phyloP scores from a whole-genome alignment of 129 eudicot genomes.

The Lonicera japonica region DNA sequence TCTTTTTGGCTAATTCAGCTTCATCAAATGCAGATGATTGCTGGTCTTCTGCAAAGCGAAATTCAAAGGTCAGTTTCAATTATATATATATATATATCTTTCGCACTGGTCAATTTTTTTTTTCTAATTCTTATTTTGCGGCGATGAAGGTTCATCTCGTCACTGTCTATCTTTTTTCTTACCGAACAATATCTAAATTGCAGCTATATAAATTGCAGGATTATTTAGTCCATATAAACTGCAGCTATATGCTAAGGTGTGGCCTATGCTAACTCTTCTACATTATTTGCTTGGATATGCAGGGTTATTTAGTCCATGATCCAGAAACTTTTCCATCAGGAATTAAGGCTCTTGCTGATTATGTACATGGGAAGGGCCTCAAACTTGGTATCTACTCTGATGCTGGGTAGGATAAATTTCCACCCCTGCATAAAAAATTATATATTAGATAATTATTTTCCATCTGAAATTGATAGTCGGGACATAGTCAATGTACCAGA shows the following conservation, averaged over 20 bases:
- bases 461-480: too few species aligned
- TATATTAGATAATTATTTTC: too few species aligned
- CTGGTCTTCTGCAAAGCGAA: constrained; percentile 49
- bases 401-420: constrained; percentile 68
- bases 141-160: background rate
- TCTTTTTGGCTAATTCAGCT: background rate
- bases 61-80: constrained; percentile 36
- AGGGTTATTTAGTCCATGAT: constrained; percentile 74
- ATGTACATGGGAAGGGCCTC: constrained; percentile 83
- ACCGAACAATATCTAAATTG: too few species aligned
- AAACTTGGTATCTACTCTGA: constrained; percentile 96
- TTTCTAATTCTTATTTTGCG: background rate
- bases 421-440: too few species aligned
- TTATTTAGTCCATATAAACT: background rate
- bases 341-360: constrained; percentile 76
- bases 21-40: constrained; percentile 67
- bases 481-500: too few species aligned
- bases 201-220: background rate
- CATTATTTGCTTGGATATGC: constrained; percentile 21
- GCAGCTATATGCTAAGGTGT: background rate
- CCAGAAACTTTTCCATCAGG: constrained; percentile 81
- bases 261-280: background rate
- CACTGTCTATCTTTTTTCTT: too few species aligned
- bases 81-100: background rate
- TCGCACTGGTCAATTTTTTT: background rate